Base-by-base conservation (phyloP, 345 rosid genomes). In the Bretschneidera sinensis region DNA sequence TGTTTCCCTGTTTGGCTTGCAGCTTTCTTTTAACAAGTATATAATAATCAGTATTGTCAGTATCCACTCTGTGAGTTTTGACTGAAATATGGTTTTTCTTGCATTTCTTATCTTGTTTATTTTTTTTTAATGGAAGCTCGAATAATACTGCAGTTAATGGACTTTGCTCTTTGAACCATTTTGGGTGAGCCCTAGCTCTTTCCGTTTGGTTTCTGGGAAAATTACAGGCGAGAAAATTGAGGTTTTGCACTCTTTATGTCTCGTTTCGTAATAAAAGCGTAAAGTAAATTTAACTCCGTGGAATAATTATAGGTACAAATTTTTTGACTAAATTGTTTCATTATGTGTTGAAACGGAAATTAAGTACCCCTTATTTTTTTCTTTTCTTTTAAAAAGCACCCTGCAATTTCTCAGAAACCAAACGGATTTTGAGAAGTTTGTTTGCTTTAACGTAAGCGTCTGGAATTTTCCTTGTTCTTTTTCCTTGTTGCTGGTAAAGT, bases 201-300 rank as follows among this genome's bases (percentile, higher is more conserved):
- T 17, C 51, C 47, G 72, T 56, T 61, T 55, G 67, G 55, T 55
- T 54, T 1, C 33, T 17, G 43, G 31, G 52, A 61, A 60, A 34
- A 5, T 49, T 55, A 22, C 24, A 43, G 51, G 34, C 21, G 17
- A 4, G 10, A 4, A 39, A 4, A 28, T 28, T 28, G 33, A 39
- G 45, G 45, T 39, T 39, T 39, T 39, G 45, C 6, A 31, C 45
- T 39, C 45, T 11, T 9, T 39, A 39, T 14, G 45, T 5, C 10
- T 39, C 16, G 10, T 39, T 39, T 39, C 11, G 15, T 9, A 11
- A 11, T 1, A 39, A 9, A 5, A 39, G 45, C 45, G 15, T 4
- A 39, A 5, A 39, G 9, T 7, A 39, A 39, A 39, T 39, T 39
- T 39, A 11, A 39, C 15, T 39, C 2, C 11, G 11, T 39, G 45